A percentile compares a stretch with the other conserved stretches of the same genome.
Conservation (phyloP, 768 basidiomycete species). For the Sporobolomyces roseus region DNA sequence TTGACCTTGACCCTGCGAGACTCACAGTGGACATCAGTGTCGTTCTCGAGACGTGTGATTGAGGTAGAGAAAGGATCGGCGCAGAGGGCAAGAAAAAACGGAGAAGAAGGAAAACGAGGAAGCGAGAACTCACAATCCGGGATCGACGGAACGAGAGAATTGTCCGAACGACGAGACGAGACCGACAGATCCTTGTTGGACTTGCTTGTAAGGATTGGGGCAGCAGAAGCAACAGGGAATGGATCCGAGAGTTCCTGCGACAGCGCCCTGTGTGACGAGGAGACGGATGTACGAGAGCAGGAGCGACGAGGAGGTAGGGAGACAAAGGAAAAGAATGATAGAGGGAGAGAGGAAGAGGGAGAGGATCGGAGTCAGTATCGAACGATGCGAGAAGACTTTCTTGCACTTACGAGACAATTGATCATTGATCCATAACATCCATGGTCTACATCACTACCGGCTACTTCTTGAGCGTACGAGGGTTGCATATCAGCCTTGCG, state of each 20-base stretch:
- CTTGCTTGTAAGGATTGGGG: slow-evolving; percentile 57
- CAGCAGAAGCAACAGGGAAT: slow-evolving; percentile 56
- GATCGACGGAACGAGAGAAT: slow-evolving; percentile 66
- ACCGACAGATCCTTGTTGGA: slow-evolving; percentile 84
- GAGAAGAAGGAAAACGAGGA: too few species aligned
- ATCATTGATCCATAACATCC: slow-evolving; percentile 41
- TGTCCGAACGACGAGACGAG: slow-evolving; percentile 89
- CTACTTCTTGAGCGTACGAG: slow-evolving; percentile 80
- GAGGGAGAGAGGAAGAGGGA: background rate
- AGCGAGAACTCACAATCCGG: background rate
- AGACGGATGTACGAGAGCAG: too few species aligned
- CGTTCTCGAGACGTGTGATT: too few species aligned
- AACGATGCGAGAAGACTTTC: too few species aligned
- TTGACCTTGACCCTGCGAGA: slow-evolving; percentile 65
- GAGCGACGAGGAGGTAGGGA: too few species aligned
- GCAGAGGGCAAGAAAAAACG: too few species aligned
- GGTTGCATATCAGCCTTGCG: slow-evolving; percentile 56
- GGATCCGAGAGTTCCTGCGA: slow-evolving; percentile 33
- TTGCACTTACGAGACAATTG: slow-evolving; percentile 27
- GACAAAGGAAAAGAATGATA: background rate
- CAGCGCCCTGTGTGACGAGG: slow-evolving; percentile 16
- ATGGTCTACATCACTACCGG: slow-evolving; percentile 71
- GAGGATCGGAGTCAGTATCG: background rate
- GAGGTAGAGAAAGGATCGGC: too few species aligned
- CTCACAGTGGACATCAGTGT: too few species aligned